phyloP scores from a whole-genome alignment of 192 early-diverging fungal genomes.

The Coemansia sp. region DNA sequence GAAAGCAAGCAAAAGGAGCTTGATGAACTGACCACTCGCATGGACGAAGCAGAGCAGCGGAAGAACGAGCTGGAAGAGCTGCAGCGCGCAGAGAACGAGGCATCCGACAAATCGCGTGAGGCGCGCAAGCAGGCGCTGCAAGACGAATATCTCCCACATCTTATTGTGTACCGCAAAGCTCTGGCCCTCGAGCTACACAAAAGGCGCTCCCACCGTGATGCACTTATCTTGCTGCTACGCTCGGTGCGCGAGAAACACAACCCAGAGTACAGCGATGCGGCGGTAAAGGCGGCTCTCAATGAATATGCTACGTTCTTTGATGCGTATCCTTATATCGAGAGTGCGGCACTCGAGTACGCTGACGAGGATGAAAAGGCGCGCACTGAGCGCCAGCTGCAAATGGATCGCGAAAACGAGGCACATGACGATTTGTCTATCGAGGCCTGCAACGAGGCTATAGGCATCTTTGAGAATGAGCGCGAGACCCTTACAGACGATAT shows the following conservation, averaged over 20 bases:
- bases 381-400: conserved; percentile 23
- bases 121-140: conserved; percentile 30
- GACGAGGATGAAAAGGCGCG: conserved; percentile 36
- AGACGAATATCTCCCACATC: conserved; percentile 24
- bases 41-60: conserved; percentile 30
- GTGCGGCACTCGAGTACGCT: conserved; percentile 29
- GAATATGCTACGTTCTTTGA: conserved; percentile 63
- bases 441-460: conserved; percentile 22
- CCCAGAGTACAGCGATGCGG: conserved; percentile 71
- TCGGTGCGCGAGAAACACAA: conserved; percentile 66
- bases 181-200: conserved; percentile 27
- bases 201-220: conserved; percentile 27
- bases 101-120: conserved; percentile 10
- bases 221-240: conserved; percentile 28
- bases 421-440: conserved; percentile 35
- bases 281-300: conserved; percentile 61
- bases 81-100: conserved; percentile 8
- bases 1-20: conserved; percentile 13
- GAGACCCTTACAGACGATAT: conserved; percentile 29
- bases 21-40: conserved; percentile 6
- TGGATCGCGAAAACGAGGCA: conserved; percentile 26
- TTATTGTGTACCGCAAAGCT: conserved; percentile 24
- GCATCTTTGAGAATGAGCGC: conserved; percentile 26
- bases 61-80: conserved; percentile 32
- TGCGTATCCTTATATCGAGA: conserved; percentile 43